These are phyloP conservation scores for Andrographis paniculata DNA, from an alignment of 305 asterid species.

Conservation along the genomic window DNA sequence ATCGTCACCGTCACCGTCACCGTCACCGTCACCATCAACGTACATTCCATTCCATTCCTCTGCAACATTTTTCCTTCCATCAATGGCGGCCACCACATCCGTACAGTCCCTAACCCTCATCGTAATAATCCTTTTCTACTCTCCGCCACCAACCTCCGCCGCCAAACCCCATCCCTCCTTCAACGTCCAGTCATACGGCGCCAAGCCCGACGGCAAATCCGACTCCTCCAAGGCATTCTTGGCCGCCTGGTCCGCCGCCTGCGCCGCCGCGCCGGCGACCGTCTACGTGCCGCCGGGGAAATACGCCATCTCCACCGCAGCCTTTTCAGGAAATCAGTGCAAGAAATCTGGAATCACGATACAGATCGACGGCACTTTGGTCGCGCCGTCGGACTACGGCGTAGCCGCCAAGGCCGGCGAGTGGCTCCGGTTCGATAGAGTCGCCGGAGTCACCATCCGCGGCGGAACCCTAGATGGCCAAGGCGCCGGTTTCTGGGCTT, in stretches of 20 bases:
- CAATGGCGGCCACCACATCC: neutral
- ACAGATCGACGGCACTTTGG: constrained; percentile 38
- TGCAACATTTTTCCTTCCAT: neutral
- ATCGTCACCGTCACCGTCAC: too few species aligned
- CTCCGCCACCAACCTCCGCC: constrained; percentile 21
- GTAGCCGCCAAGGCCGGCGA: constrained; percentile 22
- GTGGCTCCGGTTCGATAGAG: constrained; percentile 43
- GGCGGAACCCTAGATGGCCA: constrained; percentile 57
- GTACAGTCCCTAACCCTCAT: constrained; percentile 17
- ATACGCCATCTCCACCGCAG: constrained; percentile 23
- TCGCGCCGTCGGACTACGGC: constrained; percentile 39
- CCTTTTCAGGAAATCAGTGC: constrained; percentile 28
- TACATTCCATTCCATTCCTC: neutral
- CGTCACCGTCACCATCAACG: too few species aligned
- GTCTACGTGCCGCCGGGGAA: constrained; percentile 57
- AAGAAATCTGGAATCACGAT: constrained; percentile 32
- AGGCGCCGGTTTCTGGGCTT: constrained; percentile 43
- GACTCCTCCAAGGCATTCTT: constrained; percentile 47
- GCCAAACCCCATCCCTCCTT: constrained; percentile 24
- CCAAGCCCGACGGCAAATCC: constrained; percentile 39
- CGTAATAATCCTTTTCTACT: constrained; percentile 1
- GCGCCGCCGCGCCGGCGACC: constrained; percentile 41
- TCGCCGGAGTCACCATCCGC: constrained; percentile 39
- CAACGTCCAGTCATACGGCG: constrained; percentile 49
- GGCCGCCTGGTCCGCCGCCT: constrained; percentile 60